Evolutionary conservation across 2,329 filamentous ascomycete species (phyloP), one percentile per base, ranked within the genome.

Genomic region (Fusarium sp.): DNA sequence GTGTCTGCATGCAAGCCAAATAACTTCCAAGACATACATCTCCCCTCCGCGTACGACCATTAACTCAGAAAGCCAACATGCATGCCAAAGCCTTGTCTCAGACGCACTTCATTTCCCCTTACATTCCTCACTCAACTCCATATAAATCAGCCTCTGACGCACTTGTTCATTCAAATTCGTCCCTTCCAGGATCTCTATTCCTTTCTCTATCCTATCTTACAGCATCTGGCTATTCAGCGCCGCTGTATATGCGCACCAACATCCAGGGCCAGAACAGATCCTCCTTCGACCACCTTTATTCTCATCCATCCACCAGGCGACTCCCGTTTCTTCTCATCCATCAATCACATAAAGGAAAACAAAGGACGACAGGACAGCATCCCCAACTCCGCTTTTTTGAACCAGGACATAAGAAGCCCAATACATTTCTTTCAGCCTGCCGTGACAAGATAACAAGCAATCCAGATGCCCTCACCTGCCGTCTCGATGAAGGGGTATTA

Each of bases 401-500:
- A 59, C 67, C 62, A 74, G 57, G 65, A 70, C 69, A 57, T 65
- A 64, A 68, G 47, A 65, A 71, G 71, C 67, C 71, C 51, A 62
- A 64, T 59, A 62, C 62, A 44, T 73, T 64, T 67, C 65, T 69
- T 71, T 68, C 65, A 59, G 57, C 68, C 70, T 68, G 70, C 61
- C 70, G 62, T 66, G 57, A 70, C 62, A 63, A 70, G 44, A 61
- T 59, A 55, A 71, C 55, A 59, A 55, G 45, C 61, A 70, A 70
- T 62, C 61, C 65, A 74, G 69, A 71, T 72, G 66, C 72, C 72
- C 70, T 71, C 72, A 70, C 72, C 70, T 74, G 63, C 55, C 72
- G 67, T 74, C 67, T 72, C 64, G 69, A 74, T 70, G 58, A 66
- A 69, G 72, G 72, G 74, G 73, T 75, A 77, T 77, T 77, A 77